Evolutionary conservation across 192 early-diverging fungal species (phyloP), one percentile per base, ranked within the genome.

Genomic region (Coemansia sp.): DNA sequence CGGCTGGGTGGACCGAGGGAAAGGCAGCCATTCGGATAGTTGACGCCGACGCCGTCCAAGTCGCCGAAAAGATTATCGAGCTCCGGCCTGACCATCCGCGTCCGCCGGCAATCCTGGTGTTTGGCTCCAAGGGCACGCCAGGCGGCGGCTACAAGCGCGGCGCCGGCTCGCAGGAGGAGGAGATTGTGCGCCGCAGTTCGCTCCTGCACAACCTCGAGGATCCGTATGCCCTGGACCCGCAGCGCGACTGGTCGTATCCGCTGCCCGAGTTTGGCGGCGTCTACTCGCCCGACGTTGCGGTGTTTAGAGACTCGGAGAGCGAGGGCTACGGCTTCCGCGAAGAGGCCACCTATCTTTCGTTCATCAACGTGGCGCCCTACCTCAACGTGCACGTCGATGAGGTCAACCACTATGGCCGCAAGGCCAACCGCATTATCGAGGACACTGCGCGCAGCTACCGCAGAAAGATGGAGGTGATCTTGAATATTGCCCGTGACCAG

Each of bases 121-220:
- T 76, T 70, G 79, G 70, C 14, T 68, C 79, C 32, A 82, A 76
- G 73, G 74, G 73, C 19, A 66, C 70, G 62, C 82, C 82, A 0
- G 82, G 82, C 29, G 82, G 82, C 49, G 77, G 73, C 4, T 84
- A 84, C 72, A 76, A 77, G 60, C 68, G 76, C 41, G 82, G 82
- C 14, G 77, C 71, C 0, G 82, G 77, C 32, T 63, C 77, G 59
- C 77, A 79, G 66, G 82, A 84, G 56, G 82, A 84, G 57, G 72
- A 76, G 49, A 46, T 84, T 15, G 71, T 79, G 25, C 82, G 82
- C 25, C 82, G 82, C 31, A 77, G 68, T 39, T 76, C 74, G 32
- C 72, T 76, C 47, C 51, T 72, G 65, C 76, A 77, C 65, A 79
- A 74, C 64, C 77, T 84, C 53, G 82, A 84, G 43, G 82, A 79